Percentiles rank a stretch among this genome's conserved stretches.
Evolutionary conservation across 129 eudicot genomes (phyloP).

Genomic region (Silybum marianum): DNA sequence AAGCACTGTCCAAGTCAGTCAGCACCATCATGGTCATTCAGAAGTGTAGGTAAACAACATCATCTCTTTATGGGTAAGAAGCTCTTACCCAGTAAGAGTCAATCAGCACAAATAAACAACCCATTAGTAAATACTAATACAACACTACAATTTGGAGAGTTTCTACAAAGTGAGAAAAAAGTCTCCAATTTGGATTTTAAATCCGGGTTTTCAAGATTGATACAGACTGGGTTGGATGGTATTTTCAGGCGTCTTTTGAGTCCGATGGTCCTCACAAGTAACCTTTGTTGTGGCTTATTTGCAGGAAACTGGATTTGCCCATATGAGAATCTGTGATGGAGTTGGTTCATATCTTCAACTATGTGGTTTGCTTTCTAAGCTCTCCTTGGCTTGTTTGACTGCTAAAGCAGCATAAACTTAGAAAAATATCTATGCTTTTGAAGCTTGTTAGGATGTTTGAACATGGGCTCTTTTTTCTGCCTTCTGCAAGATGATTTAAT

Average conservation of each 20-base stretch:
- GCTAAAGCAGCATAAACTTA: conserved; percentile 72
- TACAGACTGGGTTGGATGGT: no score
- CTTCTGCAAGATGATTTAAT: neutral
- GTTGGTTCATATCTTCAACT: conserved; percentile 98
- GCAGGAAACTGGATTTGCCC: conserved; percentile 98
- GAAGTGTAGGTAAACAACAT: neutral
- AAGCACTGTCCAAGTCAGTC: neutral
- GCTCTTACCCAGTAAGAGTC: neutral
- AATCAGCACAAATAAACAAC: neutral
- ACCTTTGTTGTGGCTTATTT: neutral
- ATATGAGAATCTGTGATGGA: conserved; percentile 98
- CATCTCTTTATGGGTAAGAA: neutral
- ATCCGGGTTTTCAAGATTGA: neutral
- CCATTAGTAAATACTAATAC: neutral
- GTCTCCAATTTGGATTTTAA: neutral
- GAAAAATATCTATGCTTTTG: neutral
- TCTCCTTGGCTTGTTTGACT: conserved; percentile 70
- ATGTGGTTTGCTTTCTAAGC: conserved; percentile 87
- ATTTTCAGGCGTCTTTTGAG: neutral
- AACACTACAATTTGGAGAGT: neutral
- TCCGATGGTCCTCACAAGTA: neutral
- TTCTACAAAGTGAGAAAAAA: conserved; percentile 15
- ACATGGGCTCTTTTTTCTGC: neutral
- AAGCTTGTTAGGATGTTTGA: neutral
- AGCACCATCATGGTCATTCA: neutral